phyloP scores from a whole-genome alignment of 148 eudicot species.

The Diospyros lotus region DNA sequence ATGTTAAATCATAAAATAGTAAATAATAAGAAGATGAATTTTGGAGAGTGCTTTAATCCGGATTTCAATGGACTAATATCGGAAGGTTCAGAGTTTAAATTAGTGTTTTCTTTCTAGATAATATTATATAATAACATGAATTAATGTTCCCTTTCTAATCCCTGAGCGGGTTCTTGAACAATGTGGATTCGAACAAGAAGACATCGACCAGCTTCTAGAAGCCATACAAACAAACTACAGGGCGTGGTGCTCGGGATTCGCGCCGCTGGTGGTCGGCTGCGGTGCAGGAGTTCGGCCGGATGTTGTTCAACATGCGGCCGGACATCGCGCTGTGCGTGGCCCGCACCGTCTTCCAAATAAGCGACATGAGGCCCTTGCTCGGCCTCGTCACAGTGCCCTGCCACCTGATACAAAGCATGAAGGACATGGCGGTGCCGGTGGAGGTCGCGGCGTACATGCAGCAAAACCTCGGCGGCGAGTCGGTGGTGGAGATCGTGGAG shows the following conservation, averaged over 20 bases:
- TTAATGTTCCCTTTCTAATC: no score
- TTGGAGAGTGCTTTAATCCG: no score
- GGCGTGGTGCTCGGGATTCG: conserved; percentile 82
- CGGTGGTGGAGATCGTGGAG: conserved; percentile 83
- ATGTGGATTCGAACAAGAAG: conserved; percentile 75
- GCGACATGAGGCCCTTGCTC: conserved; percentile 57
- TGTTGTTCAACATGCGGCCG: conserved; percentile 89
- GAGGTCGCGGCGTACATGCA: conserved; percentile 87
- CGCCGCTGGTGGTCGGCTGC: conserved; percentile 74
- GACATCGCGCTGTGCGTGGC: conserved; percentile 75
- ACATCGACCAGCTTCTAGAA: conserved; percentile 63
- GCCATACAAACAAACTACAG: conserved; percentile 80
- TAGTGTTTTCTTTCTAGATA: no score
- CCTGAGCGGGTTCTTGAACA: conserved; percentile 57
- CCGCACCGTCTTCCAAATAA: conserved; percentile 63
- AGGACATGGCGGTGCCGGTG: conserved; percentile 91
- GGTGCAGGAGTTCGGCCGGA: conserved; percentile 88
- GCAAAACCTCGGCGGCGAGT: conserved; percentile 70
- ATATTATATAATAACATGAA: no score
- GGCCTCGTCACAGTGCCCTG: conserved; percentile 64
- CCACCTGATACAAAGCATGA: conserved; percentile 81
- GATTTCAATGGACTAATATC: no score
- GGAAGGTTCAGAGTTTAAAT: no score
- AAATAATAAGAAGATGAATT: no score
- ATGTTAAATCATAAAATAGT: no score